Conservation (phyloP, 2,329 filamentous ascomycete species). For the Verticillium nonalfalfae region DNA sequence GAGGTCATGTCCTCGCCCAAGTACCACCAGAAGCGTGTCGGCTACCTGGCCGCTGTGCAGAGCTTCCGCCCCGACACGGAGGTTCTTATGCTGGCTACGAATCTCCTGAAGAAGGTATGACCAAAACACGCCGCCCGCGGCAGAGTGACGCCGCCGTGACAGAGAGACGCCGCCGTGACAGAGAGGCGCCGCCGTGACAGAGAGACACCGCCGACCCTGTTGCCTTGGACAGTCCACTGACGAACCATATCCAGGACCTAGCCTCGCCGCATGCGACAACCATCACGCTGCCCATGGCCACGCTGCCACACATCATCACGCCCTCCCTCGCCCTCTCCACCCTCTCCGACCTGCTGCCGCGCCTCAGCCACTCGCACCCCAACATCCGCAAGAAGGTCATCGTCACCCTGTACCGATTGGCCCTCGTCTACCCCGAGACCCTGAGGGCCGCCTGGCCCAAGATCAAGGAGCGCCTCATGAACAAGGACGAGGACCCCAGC, state of each 20-base stretch:
- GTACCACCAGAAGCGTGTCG: slow-evolving; percentile 90
- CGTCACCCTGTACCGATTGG: slow-evolving; percentile 87
- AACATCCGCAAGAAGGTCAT: slow-evolving; percentile 92
- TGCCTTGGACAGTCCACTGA: background rate
- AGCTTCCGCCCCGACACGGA: slow-evolving; percentile 95
- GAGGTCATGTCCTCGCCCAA: slow-evolving; percentile 98
- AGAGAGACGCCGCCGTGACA: background rate
- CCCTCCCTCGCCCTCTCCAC: slow-evolving; percentile 87
- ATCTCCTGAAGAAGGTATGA: slow-evolving; percentile 82
- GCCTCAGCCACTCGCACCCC: slow-evolving; percentile 79
- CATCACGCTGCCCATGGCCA: slow-evolving; percentile 79
- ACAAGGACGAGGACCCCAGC: slow-evolving; percentile 82
- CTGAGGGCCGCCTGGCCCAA: slow-evolving; percentile 92
- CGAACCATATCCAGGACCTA: slow-evolving; percentile 53
- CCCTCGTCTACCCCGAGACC: slow-evolving; percentile 94
- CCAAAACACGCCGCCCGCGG: too few species aligned
- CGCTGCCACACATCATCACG: slow-evolving; percentile 92
- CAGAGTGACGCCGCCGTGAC: background rate
- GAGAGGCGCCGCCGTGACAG: background rate
- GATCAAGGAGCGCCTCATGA: slow-evolving; percentile 89
- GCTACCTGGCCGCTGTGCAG: slow-evolving; percentile 91
- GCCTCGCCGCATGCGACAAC: slow-evolving; percentile 64
- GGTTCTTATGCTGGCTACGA: slow-evolving; percentile 95
- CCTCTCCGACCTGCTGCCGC: slow-evolving; percentile 77
- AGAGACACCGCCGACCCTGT: background rate